Evolutionary conservation across 441 rosid genomes (phyloP), one percentile per base, ranked within the genome.

Genomic region (Dalechampia spathulata): DNA sequence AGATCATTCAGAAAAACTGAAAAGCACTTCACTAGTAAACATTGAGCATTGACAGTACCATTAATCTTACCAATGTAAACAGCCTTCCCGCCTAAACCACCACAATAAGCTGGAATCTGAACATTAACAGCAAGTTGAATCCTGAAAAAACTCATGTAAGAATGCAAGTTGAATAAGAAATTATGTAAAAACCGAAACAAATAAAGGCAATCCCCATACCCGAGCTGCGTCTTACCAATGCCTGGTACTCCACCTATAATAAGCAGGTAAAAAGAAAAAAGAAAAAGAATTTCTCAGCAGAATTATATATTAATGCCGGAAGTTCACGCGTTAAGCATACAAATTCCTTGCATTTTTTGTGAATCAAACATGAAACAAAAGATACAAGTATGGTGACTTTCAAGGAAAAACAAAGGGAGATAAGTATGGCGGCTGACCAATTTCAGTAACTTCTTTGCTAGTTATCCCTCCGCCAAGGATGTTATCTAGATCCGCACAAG

Each of bases 221-320:
- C 99, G 51, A 92, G 63, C 75, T 92, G 99, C 36, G 99, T 92
- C 80, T 92, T 92, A 67, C 97, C 96, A 45, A 92, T 92, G 50
- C 97, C 96, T 0, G 96, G 96, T 16, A 81, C 85, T 10, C 97
- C 98, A 72, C 98, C 98, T 86, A 63, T 19, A 67, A 21, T 41
- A 5, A 70, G 46, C 41, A 32, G 55, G 19, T 16, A 46, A 17
- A 32, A n/a, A 14, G 8, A 26, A 36, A 40, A 17, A 6, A 58
- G 25, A 44, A 6, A 39, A 36, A 60, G 19, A 12, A 60, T 37
- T 55, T 15, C 50, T 12, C n/a, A 8, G 34, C 34, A 30, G n/a
- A n/a, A 8, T 58, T 12, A 41, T 10, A 5, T 5, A 2, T 5
- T 52, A 26, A 50, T 36, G 30, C 28, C 38, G 21, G 9, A 49